Evolutionary conservation across 2,329 filamentous ascomycete genomes (phyloP).

Genomic region (Verticillium albo-atrum): DNA sequence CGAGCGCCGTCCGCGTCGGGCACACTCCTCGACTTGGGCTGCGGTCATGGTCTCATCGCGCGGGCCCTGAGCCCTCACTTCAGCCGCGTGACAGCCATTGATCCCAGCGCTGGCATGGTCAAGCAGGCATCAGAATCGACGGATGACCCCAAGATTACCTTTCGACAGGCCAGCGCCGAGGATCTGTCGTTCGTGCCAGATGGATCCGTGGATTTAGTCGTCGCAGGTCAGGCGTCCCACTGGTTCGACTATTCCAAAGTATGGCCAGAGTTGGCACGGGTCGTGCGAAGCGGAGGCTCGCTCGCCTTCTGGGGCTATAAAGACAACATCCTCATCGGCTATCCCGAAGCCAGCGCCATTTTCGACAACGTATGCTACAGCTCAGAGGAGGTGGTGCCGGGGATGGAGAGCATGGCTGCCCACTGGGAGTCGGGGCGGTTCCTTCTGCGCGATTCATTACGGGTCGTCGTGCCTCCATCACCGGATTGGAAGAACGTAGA

Average conservation of each 20-base stretch:
- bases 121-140: slow-evolving; percentile 41
- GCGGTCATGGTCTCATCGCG: slow-evolving; percentile 55
- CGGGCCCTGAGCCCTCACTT: slow-evolving; percentile 51
- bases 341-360: slow-evolving; percentile 45
- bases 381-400: slow-evolving; percentile 35
- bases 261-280: slow-evolving; percentile 51
- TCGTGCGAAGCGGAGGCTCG: slow-evolving; percentile 50
- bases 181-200: slow-evolving; percentile 45
- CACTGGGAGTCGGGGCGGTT: slow-evolving; percentile 60
- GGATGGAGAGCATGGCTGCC: slow-evolving; percentile 44
- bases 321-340: slow-evolving; percentile 55
- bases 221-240: slow-evolving; percentile 55
- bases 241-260: slow-evolving; percentile 58
- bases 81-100: slow-evolving; percentile 43
- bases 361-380: slow-evolving; percentile 54
- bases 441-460: slow-evolving; percentile 47
- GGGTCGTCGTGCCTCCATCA: slow-evolving; percentile 46
- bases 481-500: slow-evolving; percentile 47
- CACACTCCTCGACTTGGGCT: slow-evolving; percentile 54
- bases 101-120: slow-evolving; percentile 56
- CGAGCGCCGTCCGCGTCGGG: slow-evolving; percentile 15
- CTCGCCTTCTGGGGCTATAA: slow-evolving; percentile 65
- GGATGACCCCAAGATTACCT: slow-evolving; percentile 38
- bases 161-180: slow-evolving; percentile 48
- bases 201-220: slow-evolving; percentile 45